Conservation (phyloP, 2,329 filamentous ascomycete genomes). For the Canariomyces notabilis region DNA sequence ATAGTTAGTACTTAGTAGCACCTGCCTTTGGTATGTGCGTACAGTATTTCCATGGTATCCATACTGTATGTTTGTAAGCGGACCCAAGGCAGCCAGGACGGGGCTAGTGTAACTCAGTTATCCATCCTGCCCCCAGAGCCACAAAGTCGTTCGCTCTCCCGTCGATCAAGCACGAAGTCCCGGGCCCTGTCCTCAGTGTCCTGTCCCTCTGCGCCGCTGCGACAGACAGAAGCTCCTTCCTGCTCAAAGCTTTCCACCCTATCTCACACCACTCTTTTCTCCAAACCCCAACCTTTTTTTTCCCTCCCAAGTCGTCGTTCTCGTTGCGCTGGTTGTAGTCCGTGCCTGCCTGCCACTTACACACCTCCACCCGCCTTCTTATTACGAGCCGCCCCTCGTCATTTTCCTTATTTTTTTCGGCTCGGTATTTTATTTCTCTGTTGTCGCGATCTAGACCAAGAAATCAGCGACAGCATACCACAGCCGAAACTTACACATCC, state of each 20-base stretch:
- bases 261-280: constrained; percentile 24
- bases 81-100: no score
- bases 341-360: constrained; percentile 23
- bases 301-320: constrained; percentile 22
- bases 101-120: no score
- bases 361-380: constrained; percentile 24
- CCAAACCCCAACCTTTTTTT: constrained; percentile 29
- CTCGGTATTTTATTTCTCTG: constrained; percentile 6
- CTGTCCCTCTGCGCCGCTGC: no score
- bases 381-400: constrained; percentile 23
- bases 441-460: constrained; percentile 13
- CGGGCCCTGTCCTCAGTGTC: no score
- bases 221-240: constrained; percentile 14
- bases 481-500: constrained; percentile 5
- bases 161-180: constrained; percentile 9
- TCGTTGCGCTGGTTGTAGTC: constrained; percentile 20
- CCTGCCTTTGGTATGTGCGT: no score
- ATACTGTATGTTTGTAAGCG: neutral
- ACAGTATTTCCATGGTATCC: no score
- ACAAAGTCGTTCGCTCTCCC: neutral
- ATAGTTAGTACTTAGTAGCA: no score
- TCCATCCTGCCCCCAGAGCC: neutral
- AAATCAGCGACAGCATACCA: neutral
- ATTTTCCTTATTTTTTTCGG: constrained; percentile 15
- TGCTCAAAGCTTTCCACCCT: constrained; percentile 18